Conservation (phyloP, 1,284 basidiomycete species). For the Rhodotorula sp. region DNA sequence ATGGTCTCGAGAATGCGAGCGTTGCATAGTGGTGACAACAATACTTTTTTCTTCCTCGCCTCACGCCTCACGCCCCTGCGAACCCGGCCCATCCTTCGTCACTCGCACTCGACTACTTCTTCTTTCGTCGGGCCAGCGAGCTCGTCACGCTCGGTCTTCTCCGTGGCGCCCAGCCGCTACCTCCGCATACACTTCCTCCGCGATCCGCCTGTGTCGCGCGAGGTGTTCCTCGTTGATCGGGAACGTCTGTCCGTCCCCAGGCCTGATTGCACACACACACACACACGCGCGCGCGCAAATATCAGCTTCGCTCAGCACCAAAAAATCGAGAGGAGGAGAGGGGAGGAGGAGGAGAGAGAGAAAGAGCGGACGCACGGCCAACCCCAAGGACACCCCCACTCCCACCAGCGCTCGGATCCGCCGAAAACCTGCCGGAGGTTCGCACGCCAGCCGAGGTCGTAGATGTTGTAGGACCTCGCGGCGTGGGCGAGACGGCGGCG, state of each 20-base stretch:
- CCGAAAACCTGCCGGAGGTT: constrained; percentile 30
- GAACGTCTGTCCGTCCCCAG: constrained; percentile 29
- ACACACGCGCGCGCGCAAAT: no score
- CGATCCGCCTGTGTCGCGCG: constrained; percentile 7
- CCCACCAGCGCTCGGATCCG: constrained; percentile 13
- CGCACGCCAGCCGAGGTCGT: constrained; percentile 25
- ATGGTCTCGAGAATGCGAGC: not conserved
- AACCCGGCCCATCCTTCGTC: constrained; percentile 7
- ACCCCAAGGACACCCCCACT: constrained; percentile 28
- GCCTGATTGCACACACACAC: not conserved
- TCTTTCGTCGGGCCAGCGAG: not conserved
- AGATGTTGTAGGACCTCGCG: constrained; percentile 18
- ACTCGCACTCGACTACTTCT: not conserved
- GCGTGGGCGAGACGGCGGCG: constrained; percentile 8
- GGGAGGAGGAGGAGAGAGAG: not conserved
- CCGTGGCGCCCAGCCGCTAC: constrained; percentile 1
- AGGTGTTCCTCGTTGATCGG: constrained; percentile 25
- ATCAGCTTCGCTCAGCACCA: no score
- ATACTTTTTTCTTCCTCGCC: not conserved
- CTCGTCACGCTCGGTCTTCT: not conserved
- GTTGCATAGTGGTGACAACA: constrained; percentile 2
- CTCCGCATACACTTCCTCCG: constrained; percentile 18
- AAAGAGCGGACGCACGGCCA: constrained; percentile 22
- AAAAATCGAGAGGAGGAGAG: not conserved
- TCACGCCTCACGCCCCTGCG: not conserved